Evolutionary conservation across 1,139 yeast genomes (phyloP).

Genomic region (Kodamaea anthophila): DNA sequence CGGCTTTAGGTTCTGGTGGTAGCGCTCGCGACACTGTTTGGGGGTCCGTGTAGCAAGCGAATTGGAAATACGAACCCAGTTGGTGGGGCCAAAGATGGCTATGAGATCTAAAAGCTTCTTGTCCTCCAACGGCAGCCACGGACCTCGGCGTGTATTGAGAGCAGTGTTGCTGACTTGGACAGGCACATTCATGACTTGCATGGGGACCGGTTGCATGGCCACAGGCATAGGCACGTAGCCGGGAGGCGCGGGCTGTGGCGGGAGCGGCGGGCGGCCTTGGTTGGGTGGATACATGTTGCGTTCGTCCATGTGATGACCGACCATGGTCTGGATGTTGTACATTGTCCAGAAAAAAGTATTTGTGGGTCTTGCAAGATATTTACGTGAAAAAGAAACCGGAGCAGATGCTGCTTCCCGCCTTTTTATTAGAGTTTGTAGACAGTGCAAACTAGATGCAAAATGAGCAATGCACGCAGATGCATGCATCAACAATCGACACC

Average conservation of each 20-base stretch:
- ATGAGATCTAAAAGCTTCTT: conserved; percentile 64
- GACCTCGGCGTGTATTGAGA: conserved; percentile 47
- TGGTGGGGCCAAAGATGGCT: conserved; percentile 71
- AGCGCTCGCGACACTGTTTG: conserved; percentile 87
- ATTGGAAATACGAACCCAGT: conserved; percentile 85
- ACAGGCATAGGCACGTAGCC: conserved; percentile 1
- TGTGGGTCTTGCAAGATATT: too few relatives aligned
- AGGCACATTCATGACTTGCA: conserved; percentile 7
- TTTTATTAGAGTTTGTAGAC: too few relatives aligned
- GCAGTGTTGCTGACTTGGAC: conserved; percentile 7
- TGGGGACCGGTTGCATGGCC: conserved; percentile 2
- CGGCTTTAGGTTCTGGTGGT: conserved; percentile 88
- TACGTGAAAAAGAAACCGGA: too few relatives aligned
- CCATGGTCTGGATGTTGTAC: conserved; percentile 9
- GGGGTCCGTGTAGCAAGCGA: conserved; percentile 75
- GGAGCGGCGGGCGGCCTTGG: background rate
- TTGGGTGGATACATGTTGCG: background rate
- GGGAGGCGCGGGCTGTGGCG: background rate
- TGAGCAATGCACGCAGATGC: too few relatives aligned
- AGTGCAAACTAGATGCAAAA: too few relatives aligned
- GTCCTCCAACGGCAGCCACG: conserved; percentile 90
- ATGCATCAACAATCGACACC: too few relatives aligned
- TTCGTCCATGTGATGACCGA: conserved; percentile 2
- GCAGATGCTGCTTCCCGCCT: too few relatives aligned
- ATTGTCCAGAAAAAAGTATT: conserved; percentile 1